Percentiles rank a stretch among this genome's conserved stretches.
These are phyloP conservation scores for Persicaria tinctoria DNA, from an alignment of 148 eudicot genomes.

Conservation along the genomic window DNA sequence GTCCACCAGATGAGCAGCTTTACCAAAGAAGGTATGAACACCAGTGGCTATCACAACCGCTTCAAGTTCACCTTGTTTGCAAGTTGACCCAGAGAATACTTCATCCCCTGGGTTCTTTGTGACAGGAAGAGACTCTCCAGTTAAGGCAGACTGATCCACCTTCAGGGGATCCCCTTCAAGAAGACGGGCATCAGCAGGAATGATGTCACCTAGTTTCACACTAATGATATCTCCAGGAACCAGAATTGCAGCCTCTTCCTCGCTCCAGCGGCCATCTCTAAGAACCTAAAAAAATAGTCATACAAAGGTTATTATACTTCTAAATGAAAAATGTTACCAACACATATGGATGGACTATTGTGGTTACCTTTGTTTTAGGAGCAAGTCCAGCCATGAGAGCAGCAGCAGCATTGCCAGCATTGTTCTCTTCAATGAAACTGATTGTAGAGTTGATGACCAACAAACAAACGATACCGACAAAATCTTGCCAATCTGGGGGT, in stretches of 20 bases:
- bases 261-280: slow-evolving; percentile 80
- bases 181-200: slow-evolving; percentile 95
- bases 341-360: neutral
- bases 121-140: slow-evolving; percentile 95
- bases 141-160: slow-evolving; percentile 90
- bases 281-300: slow-evolving; percentile 37
- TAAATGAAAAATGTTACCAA: neutral
- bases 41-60: slow-evolving; percentile 99
- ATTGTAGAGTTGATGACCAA: slow-evolving; percentile 89
- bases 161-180: slow-evolving; percentile 95
- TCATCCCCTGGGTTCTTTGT: slow-evolving; percentile 73
- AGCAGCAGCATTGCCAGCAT: slow-evolving; percentile 96
- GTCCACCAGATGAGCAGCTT: slow-evolving; percentile 96
- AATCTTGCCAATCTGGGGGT: slow-evolving; percentile 98
- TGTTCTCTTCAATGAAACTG: slow-evolving; percentile 94
- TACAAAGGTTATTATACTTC: neutral
- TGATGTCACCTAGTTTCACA: slow-evolving; percentile 82
- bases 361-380: slow-evolving; percentile 81
- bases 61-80: slow-evolving; percentile 91
- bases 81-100: slow-evolving; percentile 96
- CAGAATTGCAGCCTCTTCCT: slow-evolving; percentile 73
- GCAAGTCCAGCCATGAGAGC: slow-evolving; percentile 99
- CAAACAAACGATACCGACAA: slow-evolving; percentile 78
- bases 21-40: slow-evolving; percentile 95
- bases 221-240: slow-evolving; percentile 97